Conservation (phyloP, 495 filamentous ascomycete genomes). For the Aspergillus ostianus region DNA sequence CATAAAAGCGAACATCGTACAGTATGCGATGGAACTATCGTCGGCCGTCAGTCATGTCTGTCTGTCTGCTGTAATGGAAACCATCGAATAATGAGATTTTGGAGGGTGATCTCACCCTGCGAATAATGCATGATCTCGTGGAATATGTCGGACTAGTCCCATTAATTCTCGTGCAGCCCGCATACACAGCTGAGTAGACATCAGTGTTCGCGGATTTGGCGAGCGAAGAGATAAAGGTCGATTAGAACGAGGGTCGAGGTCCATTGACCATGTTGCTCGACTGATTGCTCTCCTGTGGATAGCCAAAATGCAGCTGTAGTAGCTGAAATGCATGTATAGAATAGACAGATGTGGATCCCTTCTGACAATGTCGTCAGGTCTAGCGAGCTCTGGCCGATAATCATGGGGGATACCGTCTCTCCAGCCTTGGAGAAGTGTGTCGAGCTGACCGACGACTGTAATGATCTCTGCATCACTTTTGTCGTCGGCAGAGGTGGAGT, state of each 20-base stretch:
- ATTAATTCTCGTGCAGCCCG: neutral
- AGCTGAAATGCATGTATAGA: slow-evolving; percentile 2
- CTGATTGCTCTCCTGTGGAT: neutral
- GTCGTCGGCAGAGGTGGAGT: neutral
- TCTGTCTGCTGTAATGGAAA: neutral
- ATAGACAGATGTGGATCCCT: neutral
- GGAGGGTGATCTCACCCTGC: neutral
- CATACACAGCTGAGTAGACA: neutral
- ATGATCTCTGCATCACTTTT: slow-evolving; percentile 2
- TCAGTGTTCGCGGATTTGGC: neutral
- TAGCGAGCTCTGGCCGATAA: neutral
- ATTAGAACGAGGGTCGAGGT: neutral
- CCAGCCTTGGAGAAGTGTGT: slow-evolving; percentile 1
- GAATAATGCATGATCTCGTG: neutral
- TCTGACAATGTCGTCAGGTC: neutral
- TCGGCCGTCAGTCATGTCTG: neutral
- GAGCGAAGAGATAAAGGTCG: neutral
- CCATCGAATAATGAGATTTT: neutral
- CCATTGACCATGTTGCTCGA: slow-evolving; percentile 1
- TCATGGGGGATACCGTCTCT: neutral
- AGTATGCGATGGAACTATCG: neutral
- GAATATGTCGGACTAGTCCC: neutral
- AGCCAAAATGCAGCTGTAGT: slow-evolving; percentile 1
- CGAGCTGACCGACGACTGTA: slow-evolving; percentile 2
- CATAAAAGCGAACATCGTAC: neutral